These are phyloP conservation scores for Auricularia heimuer DNA, from an alignment of 768 basidiomycete species.

Conservation along the genomic window DNA sequence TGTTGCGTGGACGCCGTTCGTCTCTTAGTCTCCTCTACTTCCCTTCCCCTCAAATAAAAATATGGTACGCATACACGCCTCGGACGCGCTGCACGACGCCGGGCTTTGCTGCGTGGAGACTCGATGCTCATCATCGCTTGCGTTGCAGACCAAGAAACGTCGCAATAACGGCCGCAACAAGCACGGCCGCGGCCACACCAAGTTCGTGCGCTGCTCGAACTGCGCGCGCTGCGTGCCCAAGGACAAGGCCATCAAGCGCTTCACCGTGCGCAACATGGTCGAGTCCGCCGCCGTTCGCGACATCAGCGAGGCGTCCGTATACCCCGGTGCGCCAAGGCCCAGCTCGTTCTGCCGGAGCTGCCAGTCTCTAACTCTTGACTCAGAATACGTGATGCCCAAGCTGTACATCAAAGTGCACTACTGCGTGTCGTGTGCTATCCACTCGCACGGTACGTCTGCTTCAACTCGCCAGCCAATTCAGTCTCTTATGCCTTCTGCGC, in stretches of 20 bases:
- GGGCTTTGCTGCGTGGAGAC: no score
- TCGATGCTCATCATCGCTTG: no score
- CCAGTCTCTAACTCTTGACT: background rate
- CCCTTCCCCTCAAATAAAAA: background rate
- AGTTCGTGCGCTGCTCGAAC: constrained; percentile 95
- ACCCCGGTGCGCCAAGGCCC: constrained; percentile 51
- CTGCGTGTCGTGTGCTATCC: constrained; percentile 98
- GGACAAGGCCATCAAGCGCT: constrained; percentile 99
- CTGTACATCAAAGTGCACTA: constrained; percentile 98
- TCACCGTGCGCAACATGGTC: constrained; percentile 99
- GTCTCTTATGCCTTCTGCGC: constrained; percentile 7
- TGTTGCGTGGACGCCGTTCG: background rate
- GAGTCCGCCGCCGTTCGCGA: constrained; percentile 97
- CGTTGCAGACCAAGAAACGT: constrained; percentile 88
- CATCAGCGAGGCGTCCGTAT: constrained; percentile 92
- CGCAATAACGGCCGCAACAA: constrained; percentile 99
- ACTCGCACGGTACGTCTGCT: constrained; percentile 76
- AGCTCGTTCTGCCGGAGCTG: background rate
- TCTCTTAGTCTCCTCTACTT: background rate
- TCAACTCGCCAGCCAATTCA: background rate
- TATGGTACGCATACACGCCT: background rate
- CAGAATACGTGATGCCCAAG: constrained; percentile 95
- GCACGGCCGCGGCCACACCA: constrained; percentile 95
- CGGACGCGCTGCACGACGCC: no score
- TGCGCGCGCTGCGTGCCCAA: constrained; percentile 96